Evolutionary conservation across 1,284 basidiomycete genomes (phyloP).

Genomic region (Microbotryum scabiosae): DNA sequence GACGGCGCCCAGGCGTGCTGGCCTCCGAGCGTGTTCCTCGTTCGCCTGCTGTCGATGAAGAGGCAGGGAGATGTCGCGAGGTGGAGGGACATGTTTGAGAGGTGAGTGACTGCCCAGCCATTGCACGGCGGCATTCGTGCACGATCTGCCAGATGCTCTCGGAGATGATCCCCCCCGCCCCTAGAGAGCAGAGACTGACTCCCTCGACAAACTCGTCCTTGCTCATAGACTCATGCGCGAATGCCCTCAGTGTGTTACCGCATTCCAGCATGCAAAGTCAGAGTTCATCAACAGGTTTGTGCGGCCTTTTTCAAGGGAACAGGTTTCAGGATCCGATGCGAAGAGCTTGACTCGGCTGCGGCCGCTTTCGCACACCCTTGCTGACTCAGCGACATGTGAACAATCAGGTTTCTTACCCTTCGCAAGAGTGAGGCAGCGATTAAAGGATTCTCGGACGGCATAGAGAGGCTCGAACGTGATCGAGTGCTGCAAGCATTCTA

Average conservation of each 20-base stretch:
- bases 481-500: conserved; percentile 3
- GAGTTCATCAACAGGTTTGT: conserved; percentile 19
- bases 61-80: conserved; percentile 13
- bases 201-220: background rate
- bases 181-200: background rate
- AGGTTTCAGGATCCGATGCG: background rate
- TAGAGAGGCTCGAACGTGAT: conserved; percentile 16
- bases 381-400: background rate
- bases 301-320: background rate
- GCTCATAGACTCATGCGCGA: conserved; percentile 5
- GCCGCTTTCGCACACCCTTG: background rate
- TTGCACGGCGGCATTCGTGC: background rate
- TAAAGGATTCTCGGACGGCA: conserved; percentile 12
- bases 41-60: conserved; percentile 24
- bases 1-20: conserved; percentile 21
- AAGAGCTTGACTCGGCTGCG: background rate
- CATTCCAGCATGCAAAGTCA: conserved; percentile 19
- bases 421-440: conserved; percentile 21
- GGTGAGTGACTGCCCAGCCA: conserved; percentile 8
- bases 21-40: conserved; percentile 20
- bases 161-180: background rate
- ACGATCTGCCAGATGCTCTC: too few species aligned
- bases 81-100: conserved; percentile 23
- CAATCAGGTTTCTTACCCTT: conserved; percentile 13
- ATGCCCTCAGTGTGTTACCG: conserved; percentile 19